Evolutionary conservation across 345 rosid genomes (phyloP).

Genomic region (Melastoma malabathricum): DNA sequence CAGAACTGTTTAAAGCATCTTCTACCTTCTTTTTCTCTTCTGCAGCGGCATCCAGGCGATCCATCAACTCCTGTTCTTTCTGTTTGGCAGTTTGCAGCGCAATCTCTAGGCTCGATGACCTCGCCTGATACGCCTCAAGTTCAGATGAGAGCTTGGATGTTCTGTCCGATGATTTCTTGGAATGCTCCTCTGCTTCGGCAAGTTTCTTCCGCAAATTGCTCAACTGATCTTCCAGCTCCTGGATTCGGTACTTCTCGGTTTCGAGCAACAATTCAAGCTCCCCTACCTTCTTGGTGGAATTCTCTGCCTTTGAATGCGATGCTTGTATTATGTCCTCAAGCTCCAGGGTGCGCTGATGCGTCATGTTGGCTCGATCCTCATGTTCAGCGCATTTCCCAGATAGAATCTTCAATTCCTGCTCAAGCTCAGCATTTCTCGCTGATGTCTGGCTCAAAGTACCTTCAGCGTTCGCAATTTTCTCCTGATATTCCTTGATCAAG

Average conservation of each 20-base stretch:
- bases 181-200: conserved; percentile 51
- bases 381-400: conserved; percentile 48
- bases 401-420: conserved; percentile 39
- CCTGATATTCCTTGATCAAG: conserved; percentile 41
- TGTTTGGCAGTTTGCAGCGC: conserved; percentile 47
- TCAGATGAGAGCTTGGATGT: conserved; percentile 54
- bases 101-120: conserved; percentile 56
- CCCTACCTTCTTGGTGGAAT: conserved; percentile 47
- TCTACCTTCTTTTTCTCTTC: conserved; percentile 64
- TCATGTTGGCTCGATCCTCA: conserved; percentile 50
- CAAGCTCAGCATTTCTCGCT: conserved; percentile 35
- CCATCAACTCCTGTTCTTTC: conserved; percentile 52
- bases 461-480: conserved; percentile 38
- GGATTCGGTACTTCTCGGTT: conserved; percentile 74
- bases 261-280: conserved; percentile 84
- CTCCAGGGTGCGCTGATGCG: conserved; percentile 56
- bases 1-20: conserved; percentile 34
- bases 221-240: conserved; percentile 83
- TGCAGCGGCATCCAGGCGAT: conserved; percentile 32
- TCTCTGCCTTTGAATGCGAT: conserved; percentile 59
- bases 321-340: conserved; percentile 50
- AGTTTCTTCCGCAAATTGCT: conserved; percentile 52
- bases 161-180: conserved; percentile 32
- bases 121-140: conserved; percentile 59
- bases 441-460: conserved; percentile 36